Conservation (phyloP, 148 eudicot species). For the Nepenthes mirabilis region DNA sequence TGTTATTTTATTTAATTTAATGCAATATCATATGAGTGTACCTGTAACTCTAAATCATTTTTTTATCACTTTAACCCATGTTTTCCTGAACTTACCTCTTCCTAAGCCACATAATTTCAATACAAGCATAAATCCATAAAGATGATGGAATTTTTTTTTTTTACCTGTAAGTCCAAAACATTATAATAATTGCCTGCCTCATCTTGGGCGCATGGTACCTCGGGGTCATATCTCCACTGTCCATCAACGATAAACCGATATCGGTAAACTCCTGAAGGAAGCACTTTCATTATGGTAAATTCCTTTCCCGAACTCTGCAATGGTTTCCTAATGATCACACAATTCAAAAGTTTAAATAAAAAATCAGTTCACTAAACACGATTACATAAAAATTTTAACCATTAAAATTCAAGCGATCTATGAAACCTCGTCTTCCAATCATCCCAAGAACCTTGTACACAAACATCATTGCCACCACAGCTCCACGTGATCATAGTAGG, state of each 20-base stretch:
- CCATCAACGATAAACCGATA: constrained; percentile 82
- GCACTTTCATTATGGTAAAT: constrained; percentile 72
- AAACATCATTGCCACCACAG: constrained; percentile 59
- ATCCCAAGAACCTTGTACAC: constrained; percentile 92
- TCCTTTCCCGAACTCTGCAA: constrained; percentile 74
- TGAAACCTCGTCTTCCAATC: constrained; percentile 71
- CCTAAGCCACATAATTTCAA: neutral
- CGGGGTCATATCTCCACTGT: constrained; percentile 55
- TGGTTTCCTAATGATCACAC: constrained; percentile 37
- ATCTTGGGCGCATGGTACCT: constrained; percentile 58
- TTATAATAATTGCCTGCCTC: constrained; percentile 68
- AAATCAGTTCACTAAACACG: neutral
- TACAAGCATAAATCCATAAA: neutral
- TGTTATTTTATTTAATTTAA: too few relatives aligned
- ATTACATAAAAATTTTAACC: neutral
- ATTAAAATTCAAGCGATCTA: neutral
- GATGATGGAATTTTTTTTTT: neutral
- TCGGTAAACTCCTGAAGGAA: constrained; percentile 80
- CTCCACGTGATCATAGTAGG: constrained; percentile 82
- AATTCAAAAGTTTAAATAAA: neutral
- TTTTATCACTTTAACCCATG: too few relatives aligned
- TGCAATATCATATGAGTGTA: too few relatives aligned
- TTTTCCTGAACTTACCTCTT: too few relatives aligned
- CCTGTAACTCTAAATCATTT: too few relatives aligned
- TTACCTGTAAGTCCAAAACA: constrained; percentile 66